A percentile compares a stretch with the other conserved stretches of the same genome.
Conservation (phyloP, 768 basidiomycete genomes). For the Podaxis sp. region DNA sequence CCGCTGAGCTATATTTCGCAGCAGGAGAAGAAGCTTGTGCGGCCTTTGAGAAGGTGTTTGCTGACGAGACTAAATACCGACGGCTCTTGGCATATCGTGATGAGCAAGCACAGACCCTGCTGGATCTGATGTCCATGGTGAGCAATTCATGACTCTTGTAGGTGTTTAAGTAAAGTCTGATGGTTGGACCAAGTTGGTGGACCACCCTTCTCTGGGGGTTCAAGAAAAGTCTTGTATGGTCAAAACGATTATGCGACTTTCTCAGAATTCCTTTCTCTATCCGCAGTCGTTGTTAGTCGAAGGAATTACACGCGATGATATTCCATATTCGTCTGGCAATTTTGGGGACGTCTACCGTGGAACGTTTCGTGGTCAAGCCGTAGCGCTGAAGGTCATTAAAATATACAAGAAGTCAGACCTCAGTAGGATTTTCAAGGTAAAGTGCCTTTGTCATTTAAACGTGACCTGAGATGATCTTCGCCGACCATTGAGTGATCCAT, state of each 20-base stretch:
- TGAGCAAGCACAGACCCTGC: conserved; percentile 6
- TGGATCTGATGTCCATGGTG: conserved; percentile 9
- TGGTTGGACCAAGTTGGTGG: not conserved
- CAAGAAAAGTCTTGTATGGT: not conserved
- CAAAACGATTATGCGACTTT: conserved; percentile 5
- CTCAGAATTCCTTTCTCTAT: conserved; percentile 7
- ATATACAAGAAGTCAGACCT: conserved; percentile 6
- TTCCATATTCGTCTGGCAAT: not conserved
- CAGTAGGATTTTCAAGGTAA: not conserved
- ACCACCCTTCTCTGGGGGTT: not conserved
- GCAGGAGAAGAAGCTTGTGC: conserved; percentile 2
- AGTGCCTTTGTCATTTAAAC: not conserved
- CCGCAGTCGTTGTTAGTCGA: conserved; percentile 7
- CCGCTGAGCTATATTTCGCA: conserved; percentile 1
- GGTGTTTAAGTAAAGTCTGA: not conserved
- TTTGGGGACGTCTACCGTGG: conserved; percentile 14
- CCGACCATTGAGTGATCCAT: not conserved
- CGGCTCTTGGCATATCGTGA: conserved; percentile 4
- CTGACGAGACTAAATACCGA: not conserved
- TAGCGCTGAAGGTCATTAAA: conserved; percentile 11
- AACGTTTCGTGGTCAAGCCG: conserved; percentile 1
- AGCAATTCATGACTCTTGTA: not conserved
- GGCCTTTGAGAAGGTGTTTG: not conserved
- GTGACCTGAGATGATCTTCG: not conserved
- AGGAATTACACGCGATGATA: not conserved